Percentiles rank a stretch among this genome's conserved stretches.
Evolutionary conservation across 2,329 filamentous ascomycete species (phyloP).

Genomic region (Venturia pyrina): DNA sequence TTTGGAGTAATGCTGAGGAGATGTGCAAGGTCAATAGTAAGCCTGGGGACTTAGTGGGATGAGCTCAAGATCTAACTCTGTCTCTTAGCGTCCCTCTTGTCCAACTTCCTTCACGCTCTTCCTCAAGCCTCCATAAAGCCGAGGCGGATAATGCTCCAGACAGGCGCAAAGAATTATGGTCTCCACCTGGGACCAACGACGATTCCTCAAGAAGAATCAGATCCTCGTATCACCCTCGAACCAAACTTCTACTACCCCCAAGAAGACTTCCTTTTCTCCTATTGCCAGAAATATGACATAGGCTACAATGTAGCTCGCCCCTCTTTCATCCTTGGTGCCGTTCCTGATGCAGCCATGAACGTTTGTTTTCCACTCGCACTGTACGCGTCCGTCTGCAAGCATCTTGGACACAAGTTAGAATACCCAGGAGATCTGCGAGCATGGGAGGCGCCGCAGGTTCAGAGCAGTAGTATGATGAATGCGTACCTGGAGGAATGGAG

Average conservation of each 20-base stretch:
- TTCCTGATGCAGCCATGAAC: conserved; percentile 42
- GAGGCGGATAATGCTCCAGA: conserved; percentile 40
- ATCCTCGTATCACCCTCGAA: conserved; percentile 34
- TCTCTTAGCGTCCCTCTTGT: conserved; percentile 24
- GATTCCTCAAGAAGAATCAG: conserved; percentile 36
- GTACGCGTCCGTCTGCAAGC: conserved; percentile 39
- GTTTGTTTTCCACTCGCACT: conserved; percentile 37
- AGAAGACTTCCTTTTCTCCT: conserved; percentile 39
- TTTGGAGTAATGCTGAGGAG: conserved; percentile 43
- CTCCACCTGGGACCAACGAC: conserved; percentile 37
- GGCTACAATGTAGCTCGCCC: conserved; percentile 41
- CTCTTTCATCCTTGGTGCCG: conserved; percentile 38
- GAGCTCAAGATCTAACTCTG: conserved; percentile 2
- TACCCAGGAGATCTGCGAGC: conserved; percentile 35
- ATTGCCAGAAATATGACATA: conserved; percentile 28
- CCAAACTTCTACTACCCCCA: conserved; percentile 48
- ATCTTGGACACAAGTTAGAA: conserved; percentile 30
- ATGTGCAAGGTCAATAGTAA: conserved; percentile 37
- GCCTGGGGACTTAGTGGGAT: conserved; percentile 19
- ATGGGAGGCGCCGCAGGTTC: conserved; percentile 35
- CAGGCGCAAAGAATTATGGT: conserved; percentile 44
- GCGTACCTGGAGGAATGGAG: conserved; percentile 42
- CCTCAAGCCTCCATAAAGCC: conserved; percentile 33
- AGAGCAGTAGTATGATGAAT: conserved; percentile 38
- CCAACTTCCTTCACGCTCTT: conserved; percentile 39